These are phyloP conservation scores for Hirsutella minnesotensis DNA, from an alignment of 2,329 filamentous ascomycete species.

Conservation along the genomic window DNA sequence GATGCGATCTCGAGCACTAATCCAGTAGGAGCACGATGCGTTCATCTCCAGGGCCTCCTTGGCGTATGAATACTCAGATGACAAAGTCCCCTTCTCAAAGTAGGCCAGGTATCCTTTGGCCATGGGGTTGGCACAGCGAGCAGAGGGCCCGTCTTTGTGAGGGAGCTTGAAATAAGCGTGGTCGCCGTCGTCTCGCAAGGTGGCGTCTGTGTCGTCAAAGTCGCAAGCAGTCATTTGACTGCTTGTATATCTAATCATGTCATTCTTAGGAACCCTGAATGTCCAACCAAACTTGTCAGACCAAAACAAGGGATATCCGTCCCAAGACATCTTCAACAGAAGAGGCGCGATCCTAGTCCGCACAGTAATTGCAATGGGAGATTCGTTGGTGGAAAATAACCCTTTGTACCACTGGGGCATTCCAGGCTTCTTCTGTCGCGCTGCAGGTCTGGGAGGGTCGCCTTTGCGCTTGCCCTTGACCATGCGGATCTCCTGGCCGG, in stretches of 20 bases:
- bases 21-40: slow-evolving; percentile 97
- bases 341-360: slow-evolving; percentile 80
- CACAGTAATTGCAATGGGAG: slow-evolving; percentile 67
- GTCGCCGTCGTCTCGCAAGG: slow-evolving; percentile 52
- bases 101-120: slow-evolving; percentile 85
- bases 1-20: slow-evolving; percentile 86
- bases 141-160: slow-evolving; percentile 83
- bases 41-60: slow-evolving; percentile 98
- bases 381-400: slow-evolving; percentile 58
- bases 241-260: slow-evolving; percentile 52
- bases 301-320: slow-evolving; percentile 83
- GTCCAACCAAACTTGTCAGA: slow-evolving; percentile 90
- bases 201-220: slow-evolving; percentile 61
- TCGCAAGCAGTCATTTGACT: slow-evolving; percentile 65
- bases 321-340: slow-evolving; percentile 75
- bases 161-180: slow-evolving; percentile 83
- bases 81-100: slow-evolving; percentile 80
- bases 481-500: slow-evolving; percentile 83
- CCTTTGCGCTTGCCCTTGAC: slow-evolving; percentile 81
- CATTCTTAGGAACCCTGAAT: slow-evolving; percentile 58
- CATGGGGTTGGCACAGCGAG: slow-evolving; percentile 76
- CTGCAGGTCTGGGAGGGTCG: slow-evolving; percentile 65
- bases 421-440: slow-evolving; percentile 83
- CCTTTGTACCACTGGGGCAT: slow-evolving; percentile 97
- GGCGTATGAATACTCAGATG: slow-evolving; percentile 79